Conservation (phyloP, 805 yeast genomes). For the Candida taoyuanica region DNA sequence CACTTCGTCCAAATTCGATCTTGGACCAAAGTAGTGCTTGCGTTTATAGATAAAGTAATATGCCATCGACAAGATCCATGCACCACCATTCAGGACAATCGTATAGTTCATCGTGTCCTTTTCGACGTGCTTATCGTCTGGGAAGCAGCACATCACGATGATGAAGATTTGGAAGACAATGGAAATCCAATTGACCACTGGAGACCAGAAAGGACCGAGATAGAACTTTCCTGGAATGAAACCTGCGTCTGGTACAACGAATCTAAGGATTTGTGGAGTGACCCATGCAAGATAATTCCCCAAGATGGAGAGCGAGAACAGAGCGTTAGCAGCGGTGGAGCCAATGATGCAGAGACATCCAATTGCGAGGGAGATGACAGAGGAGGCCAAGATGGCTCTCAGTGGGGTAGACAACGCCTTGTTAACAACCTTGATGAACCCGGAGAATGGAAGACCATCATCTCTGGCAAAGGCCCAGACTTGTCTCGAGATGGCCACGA, state of each 20-base stretch:
- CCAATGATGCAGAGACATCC: constrained; percentile 39
- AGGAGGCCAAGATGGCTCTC: constrained; percentile 48
- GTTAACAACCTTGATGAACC: constrained; percentile 52
- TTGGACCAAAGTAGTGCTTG: constrained; percentile 55
- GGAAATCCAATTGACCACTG: constrained; percentile 43
- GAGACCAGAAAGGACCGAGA: constrained; percentile 47
- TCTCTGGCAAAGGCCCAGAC: constrained; percentile 75
- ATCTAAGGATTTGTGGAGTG: constrained; percentile 33
- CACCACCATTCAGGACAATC: constrained; percentile 57
- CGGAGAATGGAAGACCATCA: constrained; percentile 62
- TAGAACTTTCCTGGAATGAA: constrained; percentile 66
- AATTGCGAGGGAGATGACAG: constrained; percentile 31
- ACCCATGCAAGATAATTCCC: constrained; percentile 51
- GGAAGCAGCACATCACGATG: constrained; percentile 59
- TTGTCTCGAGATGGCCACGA: constrained; percentile 61
- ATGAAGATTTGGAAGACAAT: constrained; percentile 47
- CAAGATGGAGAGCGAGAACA: constrained; percentile 39
- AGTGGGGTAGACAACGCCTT: constrained; percentile 55
- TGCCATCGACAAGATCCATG: constrained; percentile 49
- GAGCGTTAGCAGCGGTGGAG: constrained; percentile 39
- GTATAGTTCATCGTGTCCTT: constrained; percentile 65
- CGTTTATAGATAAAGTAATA: constrained; percentile 52
- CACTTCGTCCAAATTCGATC: constrained; percentile 27
- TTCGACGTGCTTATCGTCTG: constrained; percentile 34
- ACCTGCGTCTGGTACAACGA: constrained; percentile 42